Base-by-base conservation (phyloP, 2,329 filamentous ascomycete species). In the Raffaelea deltoideospora region DNA sequence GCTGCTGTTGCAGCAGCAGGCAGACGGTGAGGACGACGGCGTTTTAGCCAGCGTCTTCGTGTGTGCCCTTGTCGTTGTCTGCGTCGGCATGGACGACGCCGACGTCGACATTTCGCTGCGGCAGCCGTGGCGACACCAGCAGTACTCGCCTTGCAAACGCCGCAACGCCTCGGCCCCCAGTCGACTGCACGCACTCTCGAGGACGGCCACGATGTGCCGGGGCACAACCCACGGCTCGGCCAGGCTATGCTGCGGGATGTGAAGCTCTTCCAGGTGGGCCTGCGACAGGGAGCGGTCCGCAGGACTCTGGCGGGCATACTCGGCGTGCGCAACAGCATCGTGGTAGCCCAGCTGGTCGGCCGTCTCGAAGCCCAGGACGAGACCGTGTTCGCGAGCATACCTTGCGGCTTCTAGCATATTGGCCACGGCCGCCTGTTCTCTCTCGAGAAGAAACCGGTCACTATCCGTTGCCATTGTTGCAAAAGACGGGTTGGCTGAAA, bases 191-290 rank as follows among this genome's bases (percentile, higher is more conserved):
- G 38, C 36, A 0, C 24, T 20, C 21, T 41, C 34, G 4, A 46
- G 27, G 5, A 41, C 26, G 1, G 10, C 13, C 3, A 38, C 35
- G 2, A 40, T 35, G 9, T 35, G 34, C 10, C 28, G 31, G 4
- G 41, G 33, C 3, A 45, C 37, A 2, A n/a, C 23, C 40, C 37
- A 44, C n/a, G 31, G 10, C 10, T 45, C 45, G 1, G n/a, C 29
- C 14, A 41, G 19, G 3, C 14, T 20, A 13, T 31, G 14, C 3
- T 40, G 15, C 5, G 37, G 31, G 1, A 42, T 31, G 3, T 29
- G 15, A 1, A 45, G 35, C 11, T 15, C 15, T 1, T 36, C 37
- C 5, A 46, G 28, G 14, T 43, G 28, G 2, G 15, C 23, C 14
- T 40, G 33, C 5, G 34, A 23, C 3, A 41, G 35, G 0, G 23